Evolutionary conservation across 1,139 yeast genomes (phyloP).

Genomic region (Yamadazyma diospyri): DNA sequence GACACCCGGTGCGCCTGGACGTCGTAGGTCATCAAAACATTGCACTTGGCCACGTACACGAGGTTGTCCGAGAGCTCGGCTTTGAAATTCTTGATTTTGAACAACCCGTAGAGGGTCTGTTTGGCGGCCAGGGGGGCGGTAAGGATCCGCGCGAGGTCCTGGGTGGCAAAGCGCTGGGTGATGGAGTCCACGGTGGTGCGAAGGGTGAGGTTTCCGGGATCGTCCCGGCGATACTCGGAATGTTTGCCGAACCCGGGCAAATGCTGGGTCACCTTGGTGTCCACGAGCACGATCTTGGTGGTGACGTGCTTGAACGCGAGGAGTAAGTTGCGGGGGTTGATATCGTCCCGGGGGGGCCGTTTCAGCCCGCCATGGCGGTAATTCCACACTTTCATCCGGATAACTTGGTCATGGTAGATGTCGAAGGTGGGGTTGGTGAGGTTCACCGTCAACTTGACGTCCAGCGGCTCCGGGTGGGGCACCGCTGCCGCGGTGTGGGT

Average conservation of each 20-base stretch:
- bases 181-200: conserved; percentile 23
- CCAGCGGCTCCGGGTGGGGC: conserved; percentile 11
- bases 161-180: conserved; percentile 27
- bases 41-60: conserved; percentile 26
- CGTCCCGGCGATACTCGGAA: conserved; percentile 25
- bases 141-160: conserved; percentile 15
- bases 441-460: conserved; percentile 19
- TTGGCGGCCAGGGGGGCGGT: conserved; percentile 6
- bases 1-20: conserved; percentile 20
- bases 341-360: conserved; percentile 3
- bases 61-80: conserved; percentile 33
- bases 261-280: conserved; percentile 27
- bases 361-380: conserved; percentile 1
- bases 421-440: conserved; percentile 34
- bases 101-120: conserved; percentile 17
- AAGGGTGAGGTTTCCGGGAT: conserved; percentile 27
- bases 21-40: conserved; percentile 26
- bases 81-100: conserved; percentile 32
- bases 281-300: conserved; percentile 30
- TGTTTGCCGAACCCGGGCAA: conserved; percentile 25
- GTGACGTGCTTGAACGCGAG: conserved; percentile 19
- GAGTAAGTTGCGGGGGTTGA: conserved; percentile 12
- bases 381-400: conserved; percentile 9
- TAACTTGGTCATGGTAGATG: conserved; percentile 37
- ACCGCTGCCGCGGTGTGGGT: conserved; percentile 10